Evolutionary conservation across 305 asterid genomes (phyloP).

Genomic region (Rubia tinctorum): DNA sequence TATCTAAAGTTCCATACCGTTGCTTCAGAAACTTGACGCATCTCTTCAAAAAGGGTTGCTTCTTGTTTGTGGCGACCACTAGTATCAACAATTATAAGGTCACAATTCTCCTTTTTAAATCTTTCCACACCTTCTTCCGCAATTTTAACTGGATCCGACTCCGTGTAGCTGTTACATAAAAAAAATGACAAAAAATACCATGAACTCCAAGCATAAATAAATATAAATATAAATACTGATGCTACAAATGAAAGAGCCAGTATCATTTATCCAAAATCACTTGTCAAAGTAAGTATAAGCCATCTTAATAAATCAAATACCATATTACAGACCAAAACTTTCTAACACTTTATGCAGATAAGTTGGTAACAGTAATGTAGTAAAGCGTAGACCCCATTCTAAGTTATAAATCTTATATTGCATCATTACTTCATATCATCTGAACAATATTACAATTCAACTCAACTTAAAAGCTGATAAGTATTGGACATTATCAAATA

Average conservation of each 20-base stretch:
- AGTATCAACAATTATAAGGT: conserved; percentile 91
- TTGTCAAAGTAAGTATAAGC: background rate
- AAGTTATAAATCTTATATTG: background rate
- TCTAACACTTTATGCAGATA: background rate
- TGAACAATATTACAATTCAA: background rate
- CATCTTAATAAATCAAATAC: background rate
- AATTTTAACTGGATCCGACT: conserved; percentile 95
- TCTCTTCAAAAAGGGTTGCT: conserved; percentile 94
- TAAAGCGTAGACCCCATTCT: background rate
- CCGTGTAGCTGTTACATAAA: conserved; percentile 73
- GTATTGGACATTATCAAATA: background rate
- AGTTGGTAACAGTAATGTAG: background rate
- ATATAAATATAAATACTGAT: background rate
- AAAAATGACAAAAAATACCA: conserved; percentile 3
- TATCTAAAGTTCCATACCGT: conserved; percentile 38
- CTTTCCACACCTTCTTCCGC: conserved; percentile 81
- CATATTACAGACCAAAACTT: background rate
- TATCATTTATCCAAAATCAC: background rate
- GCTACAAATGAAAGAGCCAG: background rate
- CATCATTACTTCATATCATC: background rate
- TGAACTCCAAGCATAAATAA: background rate
- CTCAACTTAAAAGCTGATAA: background rate
- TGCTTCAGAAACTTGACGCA: conserved; percentile 98
- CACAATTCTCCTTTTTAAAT: conserved; percentile 82
- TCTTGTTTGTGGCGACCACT: conserved; percentile 99